Evolutionary conservation across 2,329 filamentous ascomycete genomes (phyloP).

Genomic region (Arthrobotrys musiformis): DNA sequence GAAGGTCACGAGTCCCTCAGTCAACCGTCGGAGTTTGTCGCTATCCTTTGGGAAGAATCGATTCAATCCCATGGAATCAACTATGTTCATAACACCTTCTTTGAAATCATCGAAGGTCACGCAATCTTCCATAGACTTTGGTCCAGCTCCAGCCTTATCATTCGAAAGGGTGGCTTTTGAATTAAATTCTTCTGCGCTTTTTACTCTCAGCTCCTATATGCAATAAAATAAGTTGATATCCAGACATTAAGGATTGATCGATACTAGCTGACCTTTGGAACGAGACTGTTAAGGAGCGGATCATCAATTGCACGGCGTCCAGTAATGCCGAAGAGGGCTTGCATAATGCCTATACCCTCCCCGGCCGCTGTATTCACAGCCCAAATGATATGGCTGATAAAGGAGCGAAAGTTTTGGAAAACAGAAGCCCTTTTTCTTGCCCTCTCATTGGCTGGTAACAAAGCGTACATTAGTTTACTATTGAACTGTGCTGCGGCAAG

Average conservation of each 20-base stretch:
- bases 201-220: background rate
- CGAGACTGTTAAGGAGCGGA: background rate
- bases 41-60: constrained; percentile 4
- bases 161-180: too few species aligned
- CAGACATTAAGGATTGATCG: too few species aligned
- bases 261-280: background rate
- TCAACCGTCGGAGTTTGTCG: background rate
- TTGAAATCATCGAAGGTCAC: background rate
- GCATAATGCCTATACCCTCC: background rate
- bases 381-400: constrained; percentile 3
- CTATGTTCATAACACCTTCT: background rate
- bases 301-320: background rate
- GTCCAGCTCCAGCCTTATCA: background rate
- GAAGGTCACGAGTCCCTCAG: background rate
- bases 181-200: background rate
- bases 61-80: constrained; percentile 3
- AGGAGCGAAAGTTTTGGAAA: background rate
- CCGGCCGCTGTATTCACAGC: background rate
- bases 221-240: background rate
- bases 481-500: background rate
- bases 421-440: background rate
- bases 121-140: background rate
- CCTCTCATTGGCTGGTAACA: background rate
- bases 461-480: background rate
- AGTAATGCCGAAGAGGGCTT: background rate